Evolutionary conservation across 73 alveolate genomes (phyloP).

Genomic region (Strombidium stylifer): DNA sequence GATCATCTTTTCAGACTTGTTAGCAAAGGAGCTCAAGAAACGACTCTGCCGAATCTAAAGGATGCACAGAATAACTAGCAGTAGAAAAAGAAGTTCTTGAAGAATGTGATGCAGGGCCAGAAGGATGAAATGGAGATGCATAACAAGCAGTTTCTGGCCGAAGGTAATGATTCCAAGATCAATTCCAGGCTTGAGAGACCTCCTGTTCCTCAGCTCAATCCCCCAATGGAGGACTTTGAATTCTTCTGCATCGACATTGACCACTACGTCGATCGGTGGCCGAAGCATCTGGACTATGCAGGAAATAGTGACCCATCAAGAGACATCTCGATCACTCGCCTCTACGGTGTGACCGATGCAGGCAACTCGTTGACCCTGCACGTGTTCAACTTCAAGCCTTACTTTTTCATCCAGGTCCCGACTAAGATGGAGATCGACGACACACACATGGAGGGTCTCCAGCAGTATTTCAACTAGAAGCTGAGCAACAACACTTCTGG

Average conservation of each 20-base stretch:
- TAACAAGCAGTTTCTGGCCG: constrained; percentile 36
- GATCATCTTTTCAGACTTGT: too few relatives aligned
- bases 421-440: not conserved
- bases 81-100: too few relatives aligned
- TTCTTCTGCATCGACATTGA: constrained; percentile 87
- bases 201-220: constrained; percentile 18
- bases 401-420: constrained; percentile 90
- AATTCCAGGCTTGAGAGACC: constrained; percentile 41
- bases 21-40: too few relatives aligned
- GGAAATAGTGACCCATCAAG: constrained; percentile 6
- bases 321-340: constrained; percentile 78
- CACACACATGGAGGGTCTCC: constrained; percentile 22
- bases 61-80: too few relatives aligned
- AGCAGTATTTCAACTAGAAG: too few relatives aligned
- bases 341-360: constrained; percentile 95
- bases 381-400: constrained; percentile 94
- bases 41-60: too few relatives aligned
- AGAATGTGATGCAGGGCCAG: too few relatives aligned
- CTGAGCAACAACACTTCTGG: constrained; percentile 6
- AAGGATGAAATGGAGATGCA: constrained; percentile 40
- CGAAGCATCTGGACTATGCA: constrained; percentile 44
- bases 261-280: constrained; percentile 56
- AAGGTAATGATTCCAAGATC: constrained; percentile 15
- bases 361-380: constrained; percentile 95
- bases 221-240: constrained; percentile 45